Base-by-base conservation (phyloP, 345 rosid species). In the Hirschfeldia incana region DNA sequence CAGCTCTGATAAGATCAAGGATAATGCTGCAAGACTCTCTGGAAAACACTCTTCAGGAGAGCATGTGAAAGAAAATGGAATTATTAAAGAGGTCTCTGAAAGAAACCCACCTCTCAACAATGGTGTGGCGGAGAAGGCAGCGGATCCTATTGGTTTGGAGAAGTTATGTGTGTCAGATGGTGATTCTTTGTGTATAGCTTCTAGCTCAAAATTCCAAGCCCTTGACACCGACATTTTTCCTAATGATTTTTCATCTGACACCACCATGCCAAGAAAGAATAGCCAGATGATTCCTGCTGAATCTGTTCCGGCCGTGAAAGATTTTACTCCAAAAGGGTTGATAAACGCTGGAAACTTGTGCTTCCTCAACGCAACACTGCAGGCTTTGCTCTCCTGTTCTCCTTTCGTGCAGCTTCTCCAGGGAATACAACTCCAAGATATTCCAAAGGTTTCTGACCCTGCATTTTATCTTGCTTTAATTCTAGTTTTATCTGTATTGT, bases 341-440 rank as follows among this genome's bases (percentile, higher is more conserved):
- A 88, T 91, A 64, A 95, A 95, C 79, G 85, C 87, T 0, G 97
- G 99, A 51, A 95, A 95, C 81, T 69, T 89, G 76, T 95, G 99
- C 80, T 95, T 95, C 84, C 97, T 93, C 62, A 95, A 88, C 80
- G 88, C 99, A 6, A 90, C 99, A 57, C 77, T 95, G 68, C 99
- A 95, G 80, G 98, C 99, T 67, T 87, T 93, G 15, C 79, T 93
- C 39, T 89, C 97, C 11, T 93, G 99, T 82, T 83, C 93, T 62
- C 97, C 93, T 70, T 95, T 95, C 75, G 89, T 91, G 71, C 92
- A 70, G 83, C 97, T 95, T 51, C 84, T 95, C 84, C 89, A 85
- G 78, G 86, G 85, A 61, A 88, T 93, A 73, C 88, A 83, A 80
- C 83, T 27, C 60, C 85, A 76, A 49, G 69, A 82, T 46, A 74